Evolutionary conservation across 2,329 filamentous ascomycete genomes (phyloP).

Genomic region (Paecilomyces formosus): DNA sequence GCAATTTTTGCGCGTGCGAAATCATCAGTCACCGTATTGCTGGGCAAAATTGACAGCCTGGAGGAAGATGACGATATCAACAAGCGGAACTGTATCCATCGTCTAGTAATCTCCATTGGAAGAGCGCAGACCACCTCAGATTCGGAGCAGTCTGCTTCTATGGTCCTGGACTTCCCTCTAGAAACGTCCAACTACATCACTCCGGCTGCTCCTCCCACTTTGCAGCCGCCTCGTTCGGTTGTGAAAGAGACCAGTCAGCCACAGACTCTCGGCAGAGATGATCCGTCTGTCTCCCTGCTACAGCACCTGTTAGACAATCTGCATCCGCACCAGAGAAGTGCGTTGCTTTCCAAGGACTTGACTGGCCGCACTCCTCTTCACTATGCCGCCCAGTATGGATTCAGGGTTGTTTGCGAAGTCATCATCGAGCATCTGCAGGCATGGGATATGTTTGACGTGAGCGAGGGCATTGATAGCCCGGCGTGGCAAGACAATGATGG

Average conservation of each 20-base stretch:
- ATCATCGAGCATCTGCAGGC: conserved; percentile 82
- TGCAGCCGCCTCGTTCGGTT: conserved; percentile 55
- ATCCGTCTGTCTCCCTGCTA: conserved; percentile 67
- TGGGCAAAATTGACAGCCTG: conserved; percentile 62
- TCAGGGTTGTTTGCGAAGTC: conserved; percentile 80
- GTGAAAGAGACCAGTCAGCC: conserved; percentile 57
- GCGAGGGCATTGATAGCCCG: conserved; percentile 75
- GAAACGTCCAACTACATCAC: conserved; percentile 69
- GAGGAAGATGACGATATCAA: conserved; percentile 91
- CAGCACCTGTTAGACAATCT: conserved; percentile 60
- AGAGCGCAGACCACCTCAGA: conserved; percentile 56
- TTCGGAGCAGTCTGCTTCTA: conserved; percentile 45
- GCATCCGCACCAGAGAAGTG: conserved; percentile 56
- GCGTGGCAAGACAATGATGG: conserved; percentile 92
- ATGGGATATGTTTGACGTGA: conserved; percentile 80
- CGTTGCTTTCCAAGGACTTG: conserved; percentile 63
- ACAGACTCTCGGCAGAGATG: conserved; percentile 57
- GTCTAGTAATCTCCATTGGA: conserved; percentile 85
- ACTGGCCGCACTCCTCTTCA: conserved; percentile 82
- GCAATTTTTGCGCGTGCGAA: conserved; percentile 65
- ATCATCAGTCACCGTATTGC: conserved; percentile 61
- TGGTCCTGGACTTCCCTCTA: conserved; percentile 41
- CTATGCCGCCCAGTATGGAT: conserved; percentile 90
- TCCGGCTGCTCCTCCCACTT: conserved; percentile 62
- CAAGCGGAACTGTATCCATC: conserved; percentile 85